Base-by-base conservation (phyloP, 805 yeast species). In the Candida insectalens region DNA sequence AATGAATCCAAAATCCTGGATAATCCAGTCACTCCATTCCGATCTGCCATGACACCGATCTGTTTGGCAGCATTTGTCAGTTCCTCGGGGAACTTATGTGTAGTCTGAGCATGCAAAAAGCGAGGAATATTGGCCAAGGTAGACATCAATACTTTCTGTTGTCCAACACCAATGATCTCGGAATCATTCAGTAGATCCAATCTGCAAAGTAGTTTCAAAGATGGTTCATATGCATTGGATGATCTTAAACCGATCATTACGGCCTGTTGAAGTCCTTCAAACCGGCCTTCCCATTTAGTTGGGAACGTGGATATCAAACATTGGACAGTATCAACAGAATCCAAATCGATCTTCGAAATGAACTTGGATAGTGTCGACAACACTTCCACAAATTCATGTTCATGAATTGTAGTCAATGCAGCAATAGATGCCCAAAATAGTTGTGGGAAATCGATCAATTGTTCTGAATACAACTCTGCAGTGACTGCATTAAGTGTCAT, bases 361-460 rank as follows among this genome's bases (percentile, higher is more conserved):
- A 88, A 80, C 46, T 84, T 87, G 19, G 83, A 73, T 46, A 89
- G 60, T 4, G 92, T 77, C 0, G 94, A 81, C 19, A 92, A 62
- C 0, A 82, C 83, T 48, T 94, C 97, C 33, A 87, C 74, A 47
- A 82, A 94, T 49, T 92, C 98, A 44, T 80, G 87, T 51, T 94
- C 97, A 46, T 88, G 95, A 19, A 87, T 71, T 0, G 96, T 84
- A 37, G 79, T 79, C 41, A 92, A 60, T 44, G 96, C 81, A 1
- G 97, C 98, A 10, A 87, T 92, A 22, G 88, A 74, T 0, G 88
- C 80, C 99, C 99, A 92, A 51, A 89, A 92, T 26, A 94, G 60
- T 50, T 88, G 96, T 1, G 98, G 97, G 55, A 80, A 85, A 42
- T 83, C 82, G 36, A 83, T 78, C 39, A 92, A 60, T 43, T 82